Evolutionary conservation across 257 asterid genomes (phyloP), one percentile per base, ranked within the genome.

Genomic region (Solanum acaule): DNA sequence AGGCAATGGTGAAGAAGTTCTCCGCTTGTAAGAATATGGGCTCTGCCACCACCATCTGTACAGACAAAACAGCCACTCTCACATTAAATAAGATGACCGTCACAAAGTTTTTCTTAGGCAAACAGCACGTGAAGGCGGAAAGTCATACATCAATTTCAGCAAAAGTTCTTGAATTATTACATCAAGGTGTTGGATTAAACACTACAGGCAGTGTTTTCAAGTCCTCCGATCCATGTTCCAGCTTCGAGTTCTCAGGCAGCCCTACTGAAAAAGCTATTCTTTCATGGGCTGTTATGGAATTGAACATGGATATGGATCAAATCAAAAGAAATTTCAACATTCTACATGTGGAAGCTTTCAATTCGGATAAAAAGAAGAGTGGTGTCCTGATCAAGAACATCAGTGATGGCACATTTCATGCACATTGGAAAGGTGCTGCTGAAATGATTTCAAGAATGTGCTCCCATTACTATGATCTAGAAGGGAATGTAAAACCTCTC

Each of bases 361-460:
- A 95, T 87, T 96, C 98, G 1, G 94, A 92, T 88, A 96, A 96
- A 87, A 96, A 96, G 92, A 91, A 95, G 65, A 94, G 99, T 5
- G 98, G 98, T 2, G 83, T 96, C 63, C 37, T 92, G 25, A 42
- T 91, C 86, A 90, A 86, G 89, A 94, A 91, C 42, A 33, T 79
- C 13, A 87, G 8, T 12, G 95, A 93, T 34, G 88, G 86, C 44
- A 76, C 87, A 0, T 1, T 84, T 40, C 93, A 93, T 79, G 93
- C 90, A 15, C 96, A 94, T 59, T 95, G 98, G 98, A 96, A 94
- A 88, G 98, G 98, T 29, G 98, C 95, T 8, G 98, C 98, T 9
- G 98, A 96, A 44, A 94, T 93, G 95, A 89, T 96, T 3, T 90
- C 93, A 29, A 90, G 91, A 87, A 89, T 87, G 92, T 96, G 97